Conservation (phyloP, 352 stramenopile species). For the Phytophthora chlamydospora region DNA sequence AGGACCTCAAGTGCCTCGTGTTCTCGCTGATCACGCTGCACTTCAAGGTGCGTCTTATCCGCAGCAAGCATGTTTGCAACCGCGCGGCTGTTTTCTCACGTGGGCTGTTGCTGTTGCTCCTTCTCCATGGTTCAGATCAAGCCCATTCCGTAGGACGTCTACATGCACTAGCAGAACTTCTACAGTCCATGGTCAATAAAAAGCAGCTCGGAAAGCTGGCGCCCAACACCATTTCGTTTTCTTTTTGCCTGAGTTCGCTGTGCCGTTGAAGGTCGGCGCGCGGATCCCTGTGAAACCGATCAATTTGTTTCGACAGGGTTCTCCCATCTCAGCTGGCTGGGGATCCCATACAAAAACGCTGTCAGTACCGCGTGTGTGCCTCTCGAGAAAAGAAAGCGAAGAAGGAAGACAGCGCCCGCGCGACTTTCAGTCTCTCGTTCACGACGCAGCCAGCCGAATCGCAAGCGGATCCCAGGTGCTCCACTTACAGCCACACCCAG, state of each 20-base stretch:
- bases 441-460: constrained; percentile 11
- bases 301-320: constrained; percentile 15
- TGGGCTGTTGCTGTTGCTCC: constrained; percentile 14
- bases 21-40: constrained; percentile 97
- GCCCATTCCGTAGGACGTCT: constrained; percentile 85
- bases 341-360: constrained; percentile 36
- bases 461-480: constrained; percentile 6
- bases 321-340: constrained; percentile 34
- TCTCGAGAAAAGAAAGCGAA: constrained; percentile 35
- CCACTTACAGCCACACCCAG: constrained; percentile 2
- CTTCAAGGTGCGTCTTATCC: constrained; percentile 88
- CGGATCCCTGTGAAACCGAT: constrained; percentile 19
- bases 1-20: constrained; percentile 97
- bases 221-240: constrained; percentile 14
- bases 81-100: constrained; percentile 22
- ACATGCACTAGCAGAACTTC: constrained; percentile 14
- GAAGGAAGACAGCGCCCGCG: constrained; percentile 21
- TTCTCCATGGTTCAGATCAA: constrained; percentile 78
- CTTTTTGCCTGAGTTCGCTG: neutral
- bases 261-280: neutral
- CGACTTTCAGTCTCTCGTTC: constrained; percentile 16
- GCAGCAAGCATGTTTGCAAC: neutral
- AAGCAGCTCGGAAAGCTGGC: constrained; percentile 6
- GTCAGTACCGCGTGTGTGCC: constrained; percentile 28
- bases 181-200: constrained; percentile 9